Base-by-base conservation (phyloP, 768 basidiomycete genomes). In the Suillus fuscotomentosus region DNA sequence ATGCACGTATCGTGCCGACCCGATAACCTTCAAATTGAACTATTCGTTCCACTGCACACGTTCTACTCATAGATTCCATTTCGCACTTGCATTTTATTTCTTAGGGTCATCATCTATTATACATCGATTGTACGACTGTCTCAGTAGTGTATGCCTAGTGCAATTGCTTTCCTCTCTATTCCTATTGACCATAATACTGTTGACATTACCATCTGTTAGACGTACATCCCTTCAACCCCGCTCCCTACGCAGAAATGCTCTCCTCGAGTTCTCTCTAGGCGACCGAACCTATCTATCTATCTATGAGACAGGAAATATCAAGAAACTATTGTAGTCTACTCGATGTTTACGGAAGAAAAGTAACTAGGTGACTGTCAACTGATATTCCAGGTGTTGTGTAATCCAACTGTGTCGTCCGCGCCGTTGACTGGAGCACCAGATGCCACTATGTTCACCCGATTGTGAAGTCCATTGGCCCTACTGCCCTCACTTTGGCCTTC, bases 321-420 rank as follows among this genome's bases (percentile, higher is more conserved):
- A 39, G 22, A 22, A 17, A 24, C 27, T 31, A 36, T 36, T 20
- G 20, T 59, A 42, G 17, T 59, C 24, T 59, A 41, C 10, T 31
- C 3, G 24, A 15, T 9, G 24, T 41, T 24, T 41, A 20, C 17
- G 0, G 24, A 20, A 27, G 22, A 20, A 39, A 39, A 27, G 24
- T 7, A 27, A 42, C 10, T 6, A 38, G 2, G 20, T 7, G 11
- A 34, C 20, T n/a, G 57, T 76, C 71, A 81, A 54, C 72, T 71
- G 56, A 71, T 59, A 60, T 85, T 83, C 83, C 86, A 91, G 59
- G 83, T 83, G 71, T 94, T 94, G 76, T 93, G 87, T 69, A 94
- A 76, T 43, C 92, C 92, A 68, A 94, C 87, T 2, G 87, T 92
- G 72, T 89, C 88, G 69, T 92, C 91, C 27, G 84, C 81, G 15